Percentiles rank a stretch among this genome's conserved stretches.
Conservation (phyloP, 2,329 filamentous ascomycete species). For the Ophiostoma quercus region DNA sequence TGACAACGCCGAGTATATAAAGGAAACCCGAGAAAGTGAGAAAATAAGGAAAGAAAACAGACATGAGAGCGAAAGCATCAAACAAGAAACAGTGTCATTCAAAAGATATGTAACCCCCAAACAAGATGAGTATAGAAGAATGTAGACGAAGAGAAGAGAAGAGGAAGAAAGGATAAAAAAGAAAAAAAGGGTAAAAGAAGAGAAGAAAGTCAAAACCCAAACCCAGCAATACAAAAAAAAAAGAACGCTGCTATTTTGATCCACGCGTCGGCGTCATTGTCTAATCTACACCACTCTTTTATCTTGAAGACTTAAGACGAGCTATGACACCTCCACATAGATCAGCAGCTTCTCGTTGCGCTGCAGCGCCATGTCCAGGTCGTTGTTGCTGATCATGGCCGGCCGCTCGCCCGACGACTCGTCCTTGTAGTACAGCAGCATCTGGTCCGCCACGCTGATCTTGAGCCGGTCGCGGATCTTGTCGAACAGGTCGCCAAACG, state of each 20-base stretch:
- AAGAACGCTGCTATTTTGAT: slow-evolving; percentile 1
- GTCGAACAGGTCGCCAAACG: slow-evolving; percentile 70
- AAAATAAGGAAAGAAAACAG: neutral
- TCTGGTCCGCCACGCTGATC: slow-evolving; percentile 60
- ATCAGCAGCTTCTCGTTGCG: slow-evolving; percentile 84
- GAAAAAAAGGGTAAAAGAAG: neutral
- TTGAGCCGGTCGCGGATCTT: slow-evolving; percentile 82
- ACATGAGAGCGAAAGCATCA: neutral
- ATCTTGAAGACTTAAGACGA: neutral
- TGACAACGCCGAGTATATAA: slow-evolving; percentile 7
- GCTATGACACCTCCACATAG: slow-evolving; percentile 55
- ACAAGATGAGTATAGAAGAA: slow-evolving; percentile 17
- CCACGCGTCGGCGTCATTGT: slow-evolving; percentile 10
- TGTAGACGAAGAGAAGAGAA: neutral
- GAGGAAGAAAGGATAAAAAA: slow-evolving; percentile 10
- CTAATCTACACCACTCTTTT: neutral
- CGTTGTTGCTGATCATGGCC: slow-evolving; percentile 70
- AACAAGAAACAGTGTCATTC: slow-evolving; percentile 1
- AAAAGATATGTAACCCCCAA: slow-evolving; percentile 8
- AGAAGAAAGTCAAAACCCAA: neutral
- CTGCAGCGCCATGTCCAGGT: slow-evolving; percentile 73
- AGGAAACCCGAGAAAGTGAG: neutral
- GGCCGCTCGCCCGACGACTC: slow-evolving; percentile 71
- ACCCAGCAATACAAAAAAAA: neutral
- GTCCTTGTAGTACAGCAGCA: slow-evolving; percentile 81